phyloP scores from a whole-genome alignment of 2,329 filamentous ascomycete species.

The Cryphonectria naterciae region DNA sequence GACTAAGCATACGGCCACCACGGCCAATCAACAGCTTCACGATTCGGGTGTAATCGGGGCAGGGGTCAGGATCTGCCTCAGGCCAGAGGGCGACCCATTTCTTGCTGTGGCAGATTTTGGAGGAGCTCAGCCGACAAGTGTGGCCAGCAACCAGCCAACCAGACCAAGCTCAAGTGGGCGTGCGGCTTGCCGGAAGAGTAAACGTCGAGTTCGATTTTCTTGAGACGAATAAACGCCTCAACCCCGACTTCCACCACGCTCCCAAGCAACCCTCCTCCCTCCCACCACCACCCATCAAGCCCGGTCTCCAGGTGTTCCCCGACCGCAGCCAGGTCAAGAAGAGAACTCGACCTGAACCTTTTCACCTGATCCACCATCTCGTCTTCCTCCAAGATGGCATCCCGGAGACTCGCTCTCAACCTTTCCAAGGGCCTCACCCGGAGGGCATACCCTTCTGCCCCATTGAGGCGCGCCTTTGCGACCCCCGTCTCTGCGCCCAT shows the following conservation, averaged over 20 bases:
- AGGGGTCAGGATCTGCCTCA: slow-evolving; percentile 23
- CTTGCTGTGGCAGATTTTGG: slow-evolving; percentile 12
- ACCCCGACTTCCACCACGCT: slow-evolving; percentile 10
- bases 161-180: slow-evolving; percentile 11
- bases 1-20: not conserved
- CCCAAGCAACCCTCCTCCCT: slow-evolving; percentile 8
- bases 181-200: slow-evolving; percentile 26
- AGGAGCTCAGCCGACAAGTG: slow-evolving; percentile 21
- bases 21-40: slow-evolving; percentile 18
- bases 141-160: slow-evolving; percentile 13
- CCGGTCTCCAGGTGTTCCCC: slow-evolving; percentile 22
- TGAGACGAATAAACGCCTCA: slow-evolving; percentile 29
- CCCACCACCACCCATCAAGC: slow-evolving; percentile 10
- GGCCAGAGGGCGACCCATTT: slow-evolving; percentile 15
- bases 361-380: not conserved
- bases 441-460: slow-evolving; percentile 78
- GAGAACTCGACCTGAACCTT: slow-evolving; percentile 21
- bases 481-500: slow-evolving; percentile 72
- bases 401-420: slow-evolving; percentile 94
- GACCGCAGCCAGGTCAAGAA: slow-evolving; percentile 10
- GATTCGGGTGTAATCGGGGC: slow-evolving; percentile 21
- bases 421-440: slow-evolving; percentile 87
- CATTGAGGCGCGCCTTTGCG: slow-evolving; percentile 85
- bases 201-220: slow-evolving; percentile 21
- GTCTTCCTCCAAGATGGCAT: slow-evolving; percentile 73